Percentiles rank a stretch among this genome's conserved stretches.
Conservation (phyloP, 78 protist genomes). For the Emiliania huxleyi region DNA sequence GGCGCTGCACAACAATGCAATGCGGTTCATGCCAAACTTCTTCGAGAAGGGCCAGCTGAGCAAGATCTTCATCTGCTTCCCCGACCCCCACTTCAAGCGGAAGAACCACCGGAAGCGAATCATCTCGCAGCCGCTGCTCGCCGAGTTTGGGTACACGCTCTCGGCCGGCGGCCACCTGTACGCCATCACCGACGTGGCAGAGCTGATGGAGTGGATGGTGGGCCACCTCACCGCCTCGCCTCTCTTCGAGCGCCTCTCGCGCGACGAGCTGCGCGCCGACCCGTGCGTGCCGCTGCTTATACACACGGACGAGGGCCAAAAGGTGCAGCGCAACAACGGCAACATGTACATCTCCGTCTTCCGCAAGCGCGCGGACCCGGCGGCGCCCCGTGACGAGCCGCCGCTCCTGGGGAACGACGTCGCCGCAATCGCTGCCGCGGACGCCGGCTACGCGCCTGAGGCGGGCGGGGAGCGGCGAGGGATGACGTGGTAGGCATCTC, state of each 20-base stretch:
- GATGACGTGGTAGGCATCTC: not conserved
- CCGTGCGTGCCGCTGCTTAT: not conserved
- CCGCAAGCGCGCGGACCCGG: not conserved
- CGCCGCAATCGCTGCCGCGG: not conserved
- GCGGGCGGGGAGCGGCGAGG: not conserved
- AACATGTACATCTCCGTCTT: conserved; percentile 21
- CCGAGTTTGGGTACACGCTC: conserved; percentile 86
- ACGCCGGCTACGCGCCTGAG: not conserved
- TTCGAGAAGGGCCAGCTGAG: conserved; percentile 80
- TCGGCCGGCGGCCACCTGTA: conserved; percentile 79
- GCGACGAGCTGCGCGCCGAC: not conserved
- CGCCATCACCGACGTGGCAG: conserved; percentile 87
- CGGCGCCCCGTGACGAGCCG: not conserved
- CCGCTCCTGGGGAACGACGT: not conserved
- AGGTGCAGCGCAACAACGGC: conserved; percentile 14
- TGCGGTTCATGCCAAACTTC: conserved; percentile 86
- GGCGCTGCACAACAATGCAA: conserved; percentile 80
- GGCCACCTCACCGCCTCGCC: conserved; percentile 72
- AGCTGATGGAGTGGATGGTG: conserved; percentile 88
- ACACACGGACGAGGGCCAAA: not conserved
- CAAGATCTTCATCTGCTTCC: conserved; percentile 88
- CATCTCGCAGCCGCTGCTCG: conserved; percentile 68
- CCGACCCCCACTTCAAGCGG: conserved; percentile 95
- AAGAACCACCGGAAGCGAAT: conserved; percentile 84
- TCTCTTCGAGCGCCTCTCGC: conserved; percentile 60